Evolutionary conservation across 2,329 filamentous ascomycete species (phyloP), one percentile per base, ranked within the genome.

Genomic region (Grosmannia huntii): DNA sequence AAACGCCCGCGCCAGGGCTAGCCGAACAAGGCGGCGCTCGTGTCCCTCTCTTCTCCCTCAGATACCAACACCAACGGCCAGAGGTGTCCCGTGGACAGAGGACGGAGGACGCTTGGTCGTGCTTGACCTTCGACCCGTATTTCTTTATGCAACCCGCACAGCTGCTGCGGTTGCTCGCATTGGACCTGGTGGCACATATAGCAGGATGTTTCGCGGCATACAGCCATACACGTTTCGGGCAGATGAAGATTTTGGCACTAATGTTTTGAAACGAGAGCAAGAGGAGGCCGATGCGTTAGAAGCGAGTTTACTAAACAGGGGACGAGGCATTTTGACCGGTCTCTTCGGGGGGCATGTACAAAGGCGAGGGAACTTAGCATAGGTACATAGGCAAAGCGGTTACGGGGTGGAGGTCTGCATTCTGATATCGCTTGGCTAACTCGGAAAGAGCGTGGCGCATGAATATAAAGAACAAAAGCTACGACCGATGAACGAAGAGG

Each of bases 1-100:
- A 83, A 83, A 67, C 72, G 80, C 59, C 75, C 71, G 57, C 73
- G 80, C 56, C 79, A 82, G 60, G 67, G 68, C 55, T 78, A 60
- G 54, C 5, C 9, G 16, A n/a, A n/a, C n/a, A n/a, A n/a, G n/a
- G n/a, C n/a, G n/a, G n/a, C n/a, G n/a, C n/a, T n/a, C n/a, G n/a
- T n/a, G n/a, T n/a, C n/a, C 41, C 36, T 38, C 36, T 46, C n/a
- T 9, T n/a, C 3, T 46, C 41, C n/a, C 44, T 46, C 41, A n/a
- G n/a, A n/a, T n/a, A n/a, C n/a, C n/a, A n/a, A n/a, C n/a, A n/a
- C n/a, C n/a, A n/a, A n/a, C n/a, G n/a, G n/a, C n/a, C n/a, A n/a
- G n/a, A n/a, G n/a, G n/a, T n/a, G n/a, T n/a, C n/a, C n/a, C n/a
- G n/a, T n/a, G n/a, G n/a, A n/a, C n/a, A n/a, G n/a, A n/a, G n/a